These are phyloP conservation scores for Camelina hispida DNA, from an alignment of 345 rosid species.

Conservation along the genomic window DNA sequence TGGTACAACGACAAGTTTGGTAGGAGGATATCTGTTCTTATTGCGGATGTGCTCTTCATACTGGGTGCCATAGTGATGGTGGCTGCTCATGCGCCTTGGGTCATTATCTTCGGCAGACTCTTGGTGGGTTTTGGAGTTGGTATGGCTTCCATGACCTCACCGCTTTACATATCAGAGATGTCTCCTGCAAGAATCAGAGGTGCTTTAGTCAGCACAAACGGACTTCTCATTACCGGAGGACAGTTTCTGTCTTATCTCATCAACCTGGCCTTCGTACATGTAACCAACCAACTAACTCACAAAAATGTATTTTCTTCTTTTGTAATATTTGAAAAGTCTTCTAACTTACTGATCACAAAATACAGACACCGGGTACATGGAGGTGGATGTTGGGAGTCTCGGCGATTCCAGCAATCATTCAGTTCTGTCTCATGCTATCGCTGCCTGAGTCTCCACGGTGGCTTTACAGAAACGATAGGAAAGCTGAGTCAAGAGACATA, in stretches of 20 bases:
- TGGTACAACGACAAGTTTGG: conserved; percentile 76
- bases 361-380: conserved; percentile 77
- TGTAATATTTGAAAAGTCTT: not conserved
- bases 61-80: conserved; percentile 76
- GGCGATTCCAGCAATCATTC: conserved; percentile 62
- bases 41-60: conserved; percentile 68
- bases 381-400: conserved; percentile 94
- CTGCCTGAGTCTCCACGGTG: conserved; percentile 92
- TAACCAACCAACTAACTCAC: conserved; percentile 22
- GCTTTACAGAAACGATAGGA: conserved; percentile 61
- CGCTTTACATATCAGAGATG: conserved; percentile 89
- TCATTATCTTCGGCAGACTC: conserved; percentile 71
- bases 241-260: conserved; percentile 80
- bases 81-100: conserved; percentile 65
- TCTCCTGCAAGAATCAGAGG: conserved; percentile 91
- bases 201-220: conserved; percentile 83
- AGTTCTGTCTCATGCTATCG: conserved; percentile 65
- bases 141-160: conserved; percentile 94
- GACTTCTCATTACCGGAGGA: conserved; percentile 78
- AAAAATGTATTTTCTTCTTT: not conserved
- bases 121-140: conserved; percentile 90
- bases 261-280: conserved; percentile 78
- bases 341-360: not conserved
- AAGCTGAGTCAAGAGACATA: conserved; percentile 63
- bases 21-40: conserved; percentile 59